Conservation (phyloP, 371 early-diverging fungal species). For the Rhizopus delemar region DNA sequence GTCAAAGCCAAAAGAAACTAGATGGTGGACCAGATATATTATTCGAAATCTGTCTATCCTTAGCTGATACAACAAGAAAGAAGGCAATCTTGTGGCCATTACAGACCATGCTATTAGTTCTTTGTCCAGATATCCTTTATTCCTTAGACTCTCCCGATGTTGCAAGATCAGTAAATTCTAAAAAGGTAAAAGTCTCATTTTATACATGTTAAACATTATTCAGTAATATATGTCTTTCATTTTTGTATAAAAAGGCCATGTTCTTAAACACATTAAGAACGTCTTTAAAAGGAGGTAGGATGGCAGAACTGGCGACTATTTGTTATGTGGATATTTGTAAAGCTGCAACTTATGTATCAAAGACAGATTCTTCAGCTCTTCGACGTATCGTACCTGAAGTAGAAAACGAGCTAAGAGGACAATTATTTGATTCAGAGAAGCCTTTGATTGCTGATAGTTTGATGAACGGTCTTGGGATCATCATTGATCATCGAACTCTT, state of each 20-base stretch:
- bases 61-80: conserved; percentile 71
- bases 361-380: conserved; percentile 65
- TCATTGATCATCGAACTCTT: conserved; percentile 60
- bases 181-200: conserved; percentile 34
- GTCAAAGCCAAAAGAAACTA: conserved; percentile 68
- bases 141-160: conserved; percentile 50
- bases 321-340: conserved; percentile 83
- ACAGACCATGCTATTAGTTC: conserved; percentile 76
- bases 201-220: no score
- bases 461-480: conserved; percentile 57
- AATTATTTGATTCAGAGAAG: conserved; percentile 64
- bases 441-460: conserved; percentile 61
- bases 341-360: conserved; percentile 72
- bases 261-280: conserved; percentile 72
- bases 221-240: not conserved
- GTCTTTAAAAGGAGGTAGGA: conserved; percentile 58
- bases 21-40: conserved; percentile 79
- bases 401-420: conserved; percentile 74
- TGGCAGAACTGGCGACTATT: conserved; percentile 74
- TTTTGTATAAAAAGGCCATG: conserved; percentile 35
- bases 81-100: conserved; percentile 81
- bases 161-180: conserved; percentile 34
- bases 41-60: conserved; percentile 72
- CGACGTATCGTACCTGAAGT: conserved; percentile 71
- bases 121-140: conserved; percentile 79